Evolutionary conservation across 352 stramenopile genomes (phyloP).

Genomic region (Pythium phragmiticola): DNA sequence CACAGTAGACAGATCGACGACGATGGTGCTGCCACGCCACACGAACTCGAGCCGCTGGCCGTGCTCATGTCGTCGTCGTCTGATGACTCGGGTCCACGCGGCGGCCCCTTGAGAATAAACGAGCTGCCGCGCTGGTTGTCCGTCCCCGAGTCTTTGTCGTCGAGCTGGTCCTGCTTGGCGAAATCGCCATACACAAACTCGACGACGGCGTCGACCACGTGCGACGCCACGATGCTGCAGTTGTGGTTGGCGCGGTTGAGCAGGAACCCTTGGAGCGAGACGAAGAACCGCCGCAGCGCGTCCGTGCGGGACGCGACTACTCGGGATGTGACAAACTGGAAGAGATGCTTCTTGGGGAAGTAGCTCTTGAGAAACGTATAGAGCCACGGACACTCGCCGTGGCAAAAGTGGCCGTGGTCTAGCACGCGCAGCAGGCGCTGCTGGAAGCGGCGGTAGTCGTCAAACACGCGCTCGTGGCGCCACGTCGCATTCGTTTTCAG

Average conservation of each 20-base stretch:
- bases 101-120: slow-evolving; percentile 12
- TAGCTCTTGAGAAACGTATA: slow-evolving; percentile 77
- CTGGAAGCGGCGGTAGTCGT: slow-evolving; percentile 75
- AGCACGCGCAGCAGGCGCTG: slow-evolving; percentile 61
- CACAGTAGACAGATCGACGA: slow-evolving; percentile 35
- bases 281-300: slow-evolving; percentile 58
- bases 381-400: slow-evolving; percentile 66
- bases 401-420: slow-evolving; percentile 73
- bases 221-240: slow-evolving; percentile 37
- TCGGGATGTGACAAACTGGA: slow-evolving; percentile 44
- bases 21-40: neutral
- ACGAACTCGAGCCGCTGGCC: slow-evolving; percentile 12
- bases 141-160: slow-evolving; percentile 10
- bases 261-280: slow-evolving; percentile 53
- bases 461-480: slow-evolving; percentile 54
- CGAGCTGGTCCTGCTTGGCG: slow-evolving; percentile 45
- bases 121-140: slow-evolving; percentile 14
- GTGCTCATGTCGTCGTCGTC: slow-evolving; percentile 37
- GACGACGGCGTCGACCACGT: slow-evolving; percentile 46
- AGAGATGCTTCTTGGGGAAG: slow-evolving; percentile 69
- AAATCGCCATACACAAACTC: slow-evolving; percentile 66
- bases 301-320: slow-evolving; percentile 48
- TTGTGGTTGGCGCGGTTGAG: slow-evolving; percentile 60
- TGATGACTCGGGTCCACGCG: slow-evolving; percentile 13
- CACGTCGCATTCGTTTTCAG: slow-evolving; percentile 38